Evolutionary conservation across 495 filamentous ascomycete genomes (phyloP).

Genomic region (Podospora pseudopauciseta): DNA sequence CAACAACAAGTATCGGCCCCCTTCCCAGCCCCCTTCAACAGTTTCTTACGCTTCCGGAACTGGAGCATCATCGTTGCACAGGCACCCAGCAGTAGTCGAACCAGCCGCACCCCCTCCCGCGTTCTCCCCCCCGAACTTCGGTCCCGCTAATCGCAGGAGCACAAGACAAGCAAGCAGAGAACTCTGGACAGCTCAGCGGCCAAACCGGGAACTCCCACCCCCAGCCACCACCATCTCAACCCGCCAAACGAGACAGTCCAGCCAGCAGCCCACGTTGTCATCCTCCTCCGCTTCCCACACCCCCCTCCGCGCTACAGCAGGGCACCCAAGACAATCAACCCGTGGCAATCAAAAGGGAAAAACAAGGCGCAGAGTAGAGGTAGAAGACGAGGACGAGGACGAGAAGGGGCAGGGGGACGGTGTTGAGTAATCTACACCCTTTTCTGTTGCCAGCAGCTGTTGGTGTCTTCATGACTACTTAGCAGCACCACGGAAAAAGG

Average conservation of each 20-base stretch:
- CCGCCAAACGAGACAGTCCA: neutral
- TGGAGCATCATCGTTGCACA: too few relatives aligned
- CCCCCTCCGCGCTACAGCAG: neutral
- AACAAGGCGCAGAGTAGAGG: too few relatives aligned
- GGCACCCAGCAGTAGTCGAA: neutral
- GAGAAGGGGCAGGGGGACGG: too few relatives aligned
- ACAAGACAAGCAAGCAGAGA: too few relatives aligned
- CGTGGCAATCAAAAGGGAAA: neutral
- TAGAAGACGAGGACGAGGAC: too few relatives aligned
- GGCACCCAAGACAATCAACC: neutral
- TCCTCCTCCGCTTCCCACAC: neutral
- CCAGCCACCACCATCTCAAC: neutral
- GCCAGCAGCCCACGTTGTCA: neutral
- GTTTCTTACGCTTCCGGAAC: too few relatives aligned
- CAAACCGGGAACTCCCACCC: too few relatives aligned
- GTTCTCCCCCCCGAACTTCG: neutral
- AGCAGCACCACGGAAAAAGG: too few relatives aligned
- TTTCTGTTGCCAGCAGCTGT: too few relatives aligned
- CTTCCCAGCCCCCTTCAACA: neutral
- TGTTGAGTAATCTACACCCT: too few relatives aligned
- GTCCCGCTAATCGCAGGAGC: neutral
- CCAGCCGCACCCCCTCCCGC: neutral
- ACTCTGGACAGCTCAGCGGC: too few relatives aligned
- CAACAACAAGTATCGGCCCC: neutral
- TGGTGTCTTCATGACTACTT: too few relatives aligned